Base-by-base conservation (phyloP, 2,329 filamentous ascomycete species). In the Lecanoromycetidae sp. region DNA sequence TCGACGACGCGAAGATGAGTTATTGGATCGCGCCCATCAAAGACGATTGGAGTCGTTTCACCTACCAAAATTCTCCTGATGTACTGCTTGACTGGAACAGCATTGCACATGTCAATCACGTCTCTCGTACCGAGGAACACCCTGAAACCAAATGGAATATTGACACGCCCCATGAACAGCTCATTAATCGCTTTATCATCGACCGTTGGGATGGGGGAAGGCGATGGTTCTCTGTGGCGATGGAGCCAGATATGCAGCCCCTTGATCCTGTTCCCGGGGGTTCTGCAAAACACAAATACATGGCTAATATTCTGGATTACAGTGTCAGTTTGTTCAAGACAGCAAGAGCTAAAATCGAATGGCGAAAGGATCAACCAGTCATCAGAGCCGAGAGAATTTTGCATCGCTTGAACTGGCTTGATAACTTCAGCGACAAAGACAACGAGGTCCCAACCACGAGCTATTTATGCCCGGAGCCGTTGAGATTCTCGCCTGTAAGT, bases 331-430 rank as follows among this genome's bases (percentile, higher is more conserved):
- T 88, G 15, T 90, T 77, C 65, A 70, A 71, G 4, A 82, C 79
- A 19, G 65, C 78, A 51, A 70, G 77, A 46, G 54, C 65, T 15
- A 68, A 66, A 12, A 57, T 60, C 13, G 58, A 58, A 0, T 83
- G 82, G 66, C 69, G 77, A 27, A 69, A 76, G 30, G 67, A 82
- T n/a, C 86, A 96, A 56, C 84, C 87, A 1, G 91, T 98, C 0
- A 65, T 94, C 4, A 74, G 82, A 56, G 87, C 82, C 0, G 77
- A 90, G 53, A 68, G 82, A 38, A 73, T 94, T 22, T 71, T 82
- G 1, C 71, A 87, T 27, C 79, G 87, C n/a, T 78, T 87, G 25
- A 94, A 96, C 60, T 73, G 91, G 27, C 71, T 96, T 1, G 86
- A 90, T 48, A 77, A 81, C 54, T 75, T 69, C 23, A 64, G 72